Conservation (phyloP, 1,284 basidiomycete genomes). For the Trichosporon inkin region DNA sequence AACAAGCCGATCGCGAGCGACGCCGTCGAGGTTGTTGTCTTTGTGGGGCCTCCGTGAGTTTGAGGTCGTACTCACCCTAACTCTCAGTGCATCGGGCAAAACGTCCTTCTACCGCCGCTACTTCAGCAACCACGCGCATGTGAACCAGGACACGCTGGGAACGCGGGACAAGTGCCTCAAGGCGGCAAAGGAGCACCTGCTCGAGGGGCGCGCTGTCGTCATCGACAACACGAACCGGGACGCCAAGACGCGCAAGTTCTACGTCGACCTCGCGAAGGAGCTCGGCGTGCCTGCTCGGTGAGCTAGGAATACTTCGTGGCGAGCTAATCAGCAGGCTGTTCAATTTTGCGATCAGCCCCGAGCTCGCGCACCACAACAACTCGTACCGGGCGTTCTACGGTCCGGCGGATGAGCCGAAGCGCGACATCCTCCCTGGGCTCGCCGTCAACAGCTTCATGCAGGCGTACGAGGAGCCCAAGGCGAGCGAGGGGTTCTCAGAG, state of each 20-base stretch:
- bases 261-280: conserved; percentile 63
- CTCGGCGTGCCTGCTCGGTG: conserved; percentile 60
- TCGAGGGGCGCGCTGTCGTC: conserved; percentile 63
- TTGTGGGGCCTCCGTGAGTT: conserved; percentile 71
- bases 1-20: conserved; percentile 59
- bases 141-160: conserved; percentile 76
- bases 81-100: conserved; percentile 66
- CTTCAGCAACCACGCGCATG: conserved; percentile 72
- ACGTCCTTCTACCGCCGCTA: conserved; percentile 68
- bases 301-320: conserved; percentile 13
- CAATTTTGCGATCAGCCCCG: conserved; percentile 64
- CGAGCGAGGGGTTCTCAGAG: conserved; percentile 69
- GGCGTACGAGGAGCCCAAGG: conserved; percentile 63
- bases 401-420: conserved; percentile 36
- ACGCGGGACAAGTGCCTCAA: conserved; percentile 70
- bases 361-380: conserved; percentile 86
- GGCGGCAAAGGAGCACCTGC: conserved; percentile 59
- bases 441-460: conserved; percentile 62
- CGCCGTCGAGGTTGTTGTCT: conserved; percentile 63
- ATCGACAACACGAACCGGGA: conserved; percentile 87
- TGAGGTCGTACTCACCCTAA: background rate
- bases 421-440: conserved; percentile 61
- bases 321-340: conserved; percentile 59
- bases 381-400: conserved; percentile 65
- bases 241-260: conserved; percentile 61